Evolutionary conservation across 192 early-diverging fungal genomes (phyloP).

Genomic region (Entomortierella parvispora): DNA sequence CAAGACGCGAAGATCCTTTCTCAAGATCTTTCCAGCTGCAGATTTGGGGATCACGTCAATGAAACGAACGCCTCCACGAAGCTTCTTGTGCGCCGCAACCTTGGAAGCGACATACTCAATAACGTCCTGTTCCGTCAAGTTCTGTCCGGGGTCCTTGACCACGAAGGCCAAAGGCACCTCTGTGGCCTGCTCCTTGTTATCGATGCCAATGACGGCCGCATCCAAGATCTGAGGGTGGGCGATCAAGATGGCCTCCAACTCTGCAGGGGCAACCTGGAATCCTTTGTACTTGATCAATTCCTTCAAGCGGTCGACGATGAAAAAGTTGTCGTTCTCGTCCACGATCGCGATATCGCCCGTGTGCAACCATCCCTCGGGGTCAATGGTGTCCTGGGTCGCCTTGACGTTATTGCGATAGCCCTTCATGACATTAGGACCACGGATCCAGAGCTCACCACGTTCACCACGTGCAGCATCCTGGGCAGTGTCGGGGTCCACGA

Average conservation of each 20-base stretch:
- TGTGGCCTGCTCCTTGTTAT: conserved; percentile 69
- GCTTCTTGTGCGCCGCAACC: conserved; percentile 77
- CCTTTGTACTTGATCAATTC: conserved; percentile 95
- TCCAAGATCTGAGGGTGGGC: conserved; percentile 77
- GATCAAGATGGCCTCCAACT: conserved; percentile 82
- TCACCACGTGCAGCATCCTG: conserved; percentile 54
- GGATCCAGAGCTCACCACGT: conserved; percentile 86
- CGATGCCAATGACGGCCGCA: conserved; percentile 74
- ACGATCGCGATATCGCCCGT: conserved; percentile 84
- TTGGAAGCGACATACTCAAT: conserved; percentile 66
- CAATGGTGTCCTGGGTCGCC: conserved; percentile 79
- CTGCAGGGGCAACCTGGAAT: conserved; percentile 85
- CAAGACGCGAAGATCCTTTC: conserved; percentile 68
- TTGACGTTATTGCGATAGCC: conserved; percentile 84
- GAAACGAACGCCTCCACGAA: conserved; percentile 82
- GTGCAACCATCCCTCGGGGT: conserved; percentile 80
- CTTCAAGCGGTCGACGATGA: conserved; percentile 82
- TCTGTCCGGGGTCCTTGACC: conserved; percentile 60
- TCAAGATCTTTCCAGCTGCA: conserved; percentile 86
- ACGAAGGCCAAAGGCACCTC: conserved; percentile 86
- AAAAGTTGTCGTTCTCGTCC: conserved; percentile 72
- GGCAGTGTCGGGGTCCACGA: conserved; percentile 76
- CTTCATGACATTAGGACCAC: conserved; percentile 91
- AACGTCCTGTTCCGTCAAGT: conserved; percentile 57
- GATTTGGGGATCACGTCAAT: conserved; percentile 80